Evolutionary conservation across 1,284 basidiomycete genomes (phyloP).

Genomic region (Grifola frondosa): DNA sequence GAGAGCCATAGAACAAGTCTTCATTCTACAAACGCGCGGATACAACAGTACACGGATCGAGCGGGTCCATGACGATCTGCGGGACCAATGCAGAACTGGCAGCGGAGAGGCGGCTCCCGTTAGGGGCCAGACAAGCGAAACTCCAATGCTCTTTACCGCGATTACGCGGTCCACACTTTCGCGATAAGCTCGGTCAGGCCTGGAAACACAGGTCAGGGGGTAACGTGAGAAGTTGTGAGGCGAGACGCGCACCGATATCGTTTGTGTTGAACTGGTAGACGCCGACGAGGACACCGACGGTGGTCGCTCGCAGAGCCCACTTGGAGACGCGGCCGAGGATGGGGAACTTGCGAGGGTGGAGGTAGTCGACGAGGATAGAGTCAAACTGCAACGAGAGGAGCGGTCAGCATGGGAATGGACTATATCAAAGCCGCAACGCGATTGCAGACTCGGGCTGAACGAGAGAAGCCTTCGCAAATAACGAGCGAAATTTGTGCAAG

Average conservation of each 20-base stretch:
- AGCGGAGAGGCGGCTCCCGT: too few relatives aligned
- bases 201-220: conserved; percentile 6
- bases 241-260: conserved; percentile 76
- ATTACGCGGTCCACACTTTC: conserved; percentile 32
- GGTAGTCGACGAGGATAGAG: conserved; percentile 79
- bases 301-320: conserved; percentile 80
- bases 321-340: conserved; percentile 64
- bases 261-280: conserved; percentile 98
- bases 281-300: conserved; percentile 85
- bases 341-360: conserved; percentile 94
- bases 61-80: too few relatives aligned
- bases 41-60: too few relatives aligned
- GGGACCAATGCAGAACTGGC: too few relatives aligned
- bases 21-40: too few relatives aligned
- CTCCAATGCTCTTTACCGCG: too few relatives aligned
- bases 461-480: too few relatives aligned
- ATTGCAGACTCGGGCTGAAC: too few relatives aligned
- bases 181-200: conserved; percentile 35
- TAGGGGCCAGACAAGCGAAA: too few relatives aligned
- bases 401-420: neutral
- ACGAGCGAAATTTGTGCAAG: too few relatives aligned
- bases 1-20: too few relatives aligned
- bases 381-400: conserved; percentile 55
- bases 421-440: too few relatives aligned
- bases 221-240: neutral